A percentile compares a stretch with the other conserved stretches of the same genome.
These are phyloP conservation scores for Agaricus sinodeliciosus DNA, from an alignment of 768 basidiomycete genomes.

Conservation along the genomic window DNA sequence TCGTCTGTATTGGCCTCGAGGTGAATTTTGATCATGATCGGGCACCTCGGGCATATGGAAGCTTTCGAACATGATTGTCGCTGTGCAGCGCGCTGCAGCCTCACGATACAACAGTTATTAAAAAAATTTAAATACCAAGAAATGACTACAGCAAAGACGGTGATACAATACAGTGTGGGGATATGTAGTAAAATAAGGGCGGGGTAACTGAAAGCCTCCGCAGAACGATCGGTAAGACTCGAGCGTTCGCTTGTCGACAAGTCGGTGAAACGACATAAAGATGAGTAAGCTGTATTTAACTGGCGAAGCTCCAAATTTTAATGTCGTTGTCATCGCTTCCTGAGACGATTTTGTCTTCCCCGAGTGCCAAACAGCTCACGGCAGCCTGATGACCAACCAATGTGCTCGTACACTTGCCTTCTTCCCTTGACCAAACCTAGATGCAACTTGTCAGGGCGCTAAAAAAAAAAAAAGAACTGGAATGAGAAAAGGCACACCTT, in stretches of 20 bases:
- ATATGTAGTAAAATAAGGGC: not conserved
- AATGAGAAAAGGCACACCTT: conserved; percentile 52
- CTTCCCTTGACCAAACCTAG: conserved; percentile 91
- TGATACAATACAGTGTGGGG: not conserved
- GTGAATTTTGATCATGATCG: no score
- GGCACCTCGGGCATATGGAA: no score
- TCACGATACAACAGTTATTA: no score
- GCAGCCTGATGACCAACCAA: conserved; percentile 93
- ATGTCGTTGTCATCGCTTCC: conserved; percentile 91
- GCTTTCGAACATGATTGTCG: no score
- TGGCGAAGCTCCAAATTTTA: conserved; percentile 73
- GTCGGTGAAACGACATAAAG: not conserved
- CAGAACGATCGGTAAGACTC: not conserved
- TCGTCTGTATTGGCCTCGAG: no score
- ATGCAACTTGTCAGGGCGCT: conserved; percentile 8
- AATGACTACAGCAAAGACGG: no score
- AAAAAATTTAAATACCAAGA: no score
- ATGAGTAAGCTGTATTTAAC: conserved; percentile 20
- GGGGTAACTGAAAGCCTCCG: not conserved
- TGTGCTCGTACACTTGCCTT: conserved; percentile 81
- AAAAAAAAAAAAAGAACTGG: not conserved
- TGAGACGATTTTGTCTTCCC: conserved; percentile 95
- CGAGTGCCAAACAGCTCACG: conserved; percentile 83
- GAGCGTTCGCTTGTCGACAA: conserved; percentile 16
- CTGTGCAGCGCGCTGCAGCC: no score